Percentiles rank a stretch among this genome's conserved stretches.
Evolutionary conservation across 2,329 filamentous ascomycete genomes (phyloP).

Genomic region (Fusarium odoratissimum): DNA sequence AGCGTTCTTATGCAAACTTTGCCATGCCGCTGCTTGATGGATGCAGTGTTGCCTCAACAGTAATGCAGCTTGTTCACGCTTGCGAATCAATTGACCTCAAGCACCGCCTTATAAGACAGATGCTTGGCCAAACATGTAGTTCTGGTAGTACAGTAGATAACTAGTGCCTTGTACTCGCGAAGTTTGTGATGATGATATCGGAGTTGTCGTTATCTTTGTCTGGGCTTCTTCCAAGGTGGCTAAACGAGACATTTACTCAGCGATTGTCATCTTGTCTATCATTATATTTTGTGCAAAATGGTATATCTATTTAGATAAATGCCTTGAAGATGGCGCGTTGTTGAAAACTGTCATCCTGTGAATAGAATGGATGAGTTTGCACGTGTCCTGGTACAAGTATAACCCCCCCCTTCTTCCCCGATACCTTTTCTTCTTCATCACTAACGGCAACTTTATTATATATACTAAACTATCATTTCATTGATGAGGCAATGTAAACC

Average conservation of each 20-base stretch:
- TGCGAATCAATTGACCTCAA: background rate
- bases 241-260: background rate
- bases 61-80: background rate
- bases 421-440: background rate
- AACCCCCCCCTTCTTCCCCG: background rate
- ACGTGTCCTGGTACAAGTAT: background rate
- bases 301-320: rapidly evolving
- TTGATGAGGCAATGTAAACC: rapidly evolving
- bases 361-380: background rate
- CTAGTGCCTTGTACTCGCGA: rapidly evolving
- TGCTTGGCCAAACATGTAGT: background rate
- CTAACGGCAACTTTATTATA: background rate
- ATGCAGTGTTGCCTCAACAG: background rate
- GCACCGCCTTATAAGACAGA: rapidly evolving
- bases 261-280: background rate
- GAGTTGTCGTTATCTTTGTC: background rate
- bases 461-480: background rate
- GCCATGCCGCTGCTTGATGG: background rate
- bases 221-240: background rate
- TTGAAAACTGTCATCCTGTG: rapidly evolving
- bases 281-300: background rate
- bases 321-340: background rate
- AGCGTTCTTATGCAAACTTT: background rate
- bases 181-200: background rate
- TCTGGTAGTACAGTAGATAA: rapidly evolving